These are phyloP conservation scores for Tilletia caries DNA, from an alignment of 1,284 basidiomycete species.

Conservation along the genomic window DNA sequence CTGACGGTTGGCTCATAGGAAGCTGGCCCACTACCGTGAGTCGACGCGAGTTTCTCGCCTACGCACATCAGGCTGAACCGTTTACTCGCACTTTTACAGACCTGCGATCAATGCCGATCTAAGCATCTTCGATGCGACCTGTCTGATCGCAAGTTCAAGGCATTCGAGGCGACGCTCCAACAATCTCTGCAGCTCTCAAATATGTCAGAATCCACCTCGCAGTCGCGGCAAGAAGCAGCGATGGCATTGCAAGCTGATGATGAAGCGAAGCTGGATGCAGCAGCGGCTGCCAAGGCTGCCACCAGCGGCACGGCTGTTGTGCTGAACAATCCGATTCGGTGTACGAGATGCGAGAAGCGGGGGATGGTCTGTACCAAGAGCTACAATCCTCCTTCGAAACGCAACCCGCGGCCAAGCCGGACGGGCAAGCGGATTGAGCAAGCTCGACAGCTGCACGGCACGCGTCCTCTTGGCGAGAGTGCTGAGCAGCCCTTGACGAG, in stretches of 20 bases:
- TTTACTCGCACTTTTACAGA: too few relatives aligned
- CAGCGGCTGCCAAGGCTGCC: neutral
- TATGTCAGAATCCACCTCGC: neutral
- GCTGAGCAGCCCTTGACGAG: neutral
- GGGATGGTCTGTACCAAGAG: slow-evolving; percentile 42
- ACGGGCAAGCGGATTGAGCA: slow-evolving; percentile 51
- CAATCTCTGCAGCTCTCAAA: slow-evolving; percentile 18
- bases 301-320: neutral
- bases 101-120: slow-evolving; percentile 45
- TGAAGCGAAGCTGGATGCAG: slow-evolving; percentile 14
- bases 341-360: slow-evolving; percentile 40
- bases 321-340: slow-evolving; percentile 26
- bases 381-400: slow-evolving; percentile 35
- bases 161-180: slow-evolving; percentile 20
- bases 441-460: slow-evolving; percentile 45
- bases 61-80: slow-evolving; percentile 3
- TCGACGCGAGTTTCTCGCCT: too few relatives aligned
- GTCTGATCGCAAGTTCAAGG: slow-evolving; percentile 28
- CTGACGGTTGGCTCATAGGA: too few relatives aligned
- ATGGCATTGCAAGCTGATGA: slow-evolving; percentile 25
- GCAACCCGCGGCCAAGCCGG: slow-evolving; percentile 44
- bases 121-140: slow-evolving; percentile 47
- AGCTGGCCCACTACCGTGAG: neutral
- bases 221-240: neutral
- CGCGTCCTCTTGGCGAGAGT: slow-evolving; percentile 2